A percentile compares a stretch with the other conserved stretches of the same genome.
Evolutionary conservation across 345 rosid species (phyloP).

Genomic region (Raphanus sativus): DNA sequence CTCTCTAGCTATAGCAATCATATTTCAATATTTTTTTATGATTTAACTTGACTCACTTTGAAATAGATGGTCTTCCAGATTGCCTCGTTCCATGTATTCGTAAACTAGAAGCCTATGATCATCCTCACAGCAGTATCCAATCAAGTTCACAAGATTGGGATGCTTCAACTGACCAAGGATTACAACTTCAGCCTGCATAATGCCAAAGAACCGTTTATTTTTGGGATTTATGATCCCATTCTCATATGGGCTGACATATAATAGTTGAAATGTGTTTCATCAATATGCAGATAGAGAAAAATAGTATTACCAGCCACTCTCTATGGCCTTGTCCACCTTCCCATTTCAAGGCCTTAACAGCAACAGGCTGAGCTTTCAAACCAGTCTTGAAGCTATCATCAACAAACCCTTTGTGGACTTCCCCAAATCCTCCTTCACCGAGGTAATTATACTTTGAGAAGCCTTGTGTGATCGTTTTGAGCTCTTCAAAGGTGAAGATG

Average conservation of each 20-base stretch:
- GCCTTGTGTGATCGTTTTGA: slow-evolving; percentile 50
- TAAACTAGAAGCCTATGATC: slow-evolving; percentile 73
- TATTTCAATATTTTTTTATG: background rate
- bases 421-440: slow-evolving; percentile 88
- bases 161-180: slow-evolving; percentile 85
- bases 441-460: slow-evolving; percentile 58
- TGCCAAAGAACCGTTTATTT: background rate
- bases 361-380: slow-evolving; percentile 69
- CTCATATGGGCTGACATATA: background rate
- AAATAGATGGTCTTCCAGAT: slow-evolving; percentile 76
- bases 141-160: slow-evolving; percentile 68
- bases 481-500: slow-evolving; percentile 54
- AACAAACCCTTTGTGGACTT: slow-evolving; percentile 70
- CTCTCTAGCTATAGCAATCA: slow-evolving; percentile 5
- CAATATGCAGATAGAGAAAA: slow-evolving; percentile 5
- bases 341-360: slow-evolving; percentile 68
- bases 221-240: background rate
- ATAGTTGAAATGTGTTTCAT: background rate
- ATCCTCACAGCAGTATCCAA: slow-evolving; percentile 82
- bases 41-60: slow-evolving; percentile 46
- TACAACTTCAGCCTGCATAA: slow-evolving; percentile 69
- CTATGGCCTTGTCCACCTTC: slow-evolving; percentile 79
- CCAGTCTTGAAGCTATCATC: slow-evolving; percentile 59
- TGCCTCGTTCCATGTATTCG: slow-evolving; percentile 77
- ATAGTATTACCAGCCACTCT: slow-evolving; percentile 72